phyloP scores from a whole-genome alignment of 2,329 filamentous ascomycete species.

The Pseudogymnoascus sp. region DNA sequence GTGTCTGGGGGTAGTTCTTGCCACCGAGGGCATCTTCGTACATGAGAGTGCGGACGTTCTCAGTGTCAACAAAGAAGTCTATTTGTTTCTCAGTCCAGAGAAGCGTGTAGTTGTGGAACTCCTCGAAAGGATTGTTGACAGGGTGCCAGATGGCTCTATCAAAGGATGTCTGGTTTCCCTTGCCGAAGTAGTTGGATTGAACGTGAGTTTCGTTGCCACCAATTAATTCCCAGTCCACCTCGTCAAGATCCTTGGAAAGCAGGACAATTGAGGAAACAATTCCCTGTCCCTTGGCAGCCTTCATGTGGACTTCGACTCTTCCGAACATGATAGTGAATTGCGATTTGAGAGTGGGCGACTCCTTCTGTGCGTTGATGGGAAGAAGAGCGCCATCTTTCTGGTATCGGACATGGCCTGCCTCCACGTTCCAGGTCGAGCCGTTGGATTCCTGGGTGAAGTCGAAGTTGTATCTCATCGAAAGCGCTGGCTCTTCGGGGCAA shows the following conservation, averaged over 20 bases:
- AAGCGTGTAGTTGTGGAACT: constrained; percentile 63
- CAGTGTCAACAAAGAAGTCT: constrained; percentile 63
- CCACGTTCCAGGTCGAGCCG: constrained; percentile 57
- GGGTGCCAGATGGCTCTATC: constrained; percentile 58
- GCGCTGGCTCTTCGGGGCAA: constrained; percentile 64
- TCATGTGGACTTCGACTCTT: constrained; percentile 67
- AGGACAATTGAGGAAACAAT: constrained; percentile 78
- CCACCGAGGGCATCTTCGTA: constrained; percentile 54
- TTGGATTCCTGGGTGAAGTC: constrained; percentile 56
- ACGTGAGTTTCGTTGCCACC: constrained; percentile 56
- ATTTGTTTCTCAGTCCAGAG: constrained; percentile 61
- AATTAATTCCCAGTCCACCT: constrained; percentile 81
- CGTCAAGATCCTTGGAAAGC: constrained; percentile 75
- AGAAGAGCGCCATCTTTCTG: constrained; percentile 60
- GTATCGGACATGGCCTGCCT: constrained; percentile 57
- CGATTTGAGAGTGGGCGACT: constrained; percentile 71
- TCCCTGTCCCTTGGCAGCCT: constrained; percentile 64
- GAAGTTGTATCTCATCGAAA: constrained; percentile 55
- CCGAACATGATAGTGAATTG: constrained; percentile 85
- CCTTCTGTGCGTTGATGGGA: constrained; percentile 58
- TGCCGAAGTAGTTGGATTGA: constrained; percentile 70
- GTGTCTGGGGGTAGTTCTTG: constrained; percentile 65
- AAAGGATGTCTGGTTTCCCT: constrained; percentile 62
- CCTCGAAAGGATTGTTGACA: constrained; percentile 48
- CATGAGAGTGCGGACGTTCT: constrained; percentile 53